Evolutionary conservation across 495 filamentous ascomycete species (phyloP).

Genomic region (Tetracladium setigerum): DNA sequence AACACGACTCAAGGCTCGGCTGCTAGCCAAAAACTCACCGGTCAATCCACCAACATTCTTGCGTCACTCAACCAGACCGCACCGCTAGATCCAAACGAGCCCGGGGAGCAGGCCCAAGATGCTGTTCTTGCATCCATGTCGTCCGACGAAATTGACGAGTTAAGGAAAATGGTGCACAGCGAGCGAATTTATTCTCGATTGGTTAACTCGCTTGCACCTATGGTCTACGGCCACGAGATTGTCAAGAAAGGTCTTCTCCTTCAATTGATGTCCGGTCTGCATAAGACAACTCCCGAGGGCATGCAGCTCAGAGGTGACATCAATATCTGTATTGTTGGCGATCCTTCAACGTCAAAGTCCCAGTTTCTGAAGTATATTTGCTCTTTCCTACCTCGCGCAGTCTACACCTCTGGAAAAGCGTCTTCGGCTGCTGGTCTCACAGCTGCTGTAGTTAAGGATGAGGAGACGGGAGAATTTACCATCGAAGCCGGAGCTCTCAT

Average conservation of each 20-base stretch:
- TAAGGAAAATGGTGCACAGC: conserved; percentile 87
- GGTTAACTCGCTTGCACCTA: conserved; percentile 92
- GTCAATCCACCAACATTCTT: conserved; percentile 71
- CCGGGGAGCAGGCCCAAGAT: conserved; percentile 79
- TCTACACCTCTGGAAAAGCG: conserved; percentile 97
- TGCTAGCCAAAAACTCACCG: conserved; percentile 56
- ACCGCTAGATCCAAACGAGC: conserved; percentile 52
- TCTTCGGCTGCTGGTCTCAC: conserved; percentile 97
- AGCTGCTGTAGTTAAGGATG: conserved; percentile 93
- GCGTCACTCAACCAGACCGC: conserved; percentile 68
- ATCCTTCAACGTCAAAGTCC: conserved; percentile 96
- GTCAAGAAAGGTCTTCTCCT: conserved; percentile 96
- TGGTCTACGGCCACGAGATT: conserved; percentile 93
- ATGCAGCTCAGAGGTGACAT: conserved; percentile 94
- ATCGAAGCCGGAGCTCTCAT: conserved; percentile 98
- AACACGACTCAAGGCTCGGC: conserved; percentile 67
- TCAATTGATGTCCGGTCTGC: conserved; percentile 87
- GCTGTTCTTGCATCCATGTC: conserved; percentile 79
- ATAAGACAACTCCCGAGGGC: conserved; percentile 83
- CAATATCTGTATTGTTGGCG: conserved; percentile 98
- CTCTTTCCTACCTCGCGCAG: conserved; percentile 87
- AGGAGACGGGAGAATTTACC: conserved; percentile 97
- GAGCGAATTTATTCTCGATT: conserved; percentile 92
- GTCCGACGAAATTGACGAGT: conserved; percentile 77
- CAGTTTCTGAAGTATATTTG: conserved; percentile 99